Conservation (phyloP, 345 rosid species). For the Sonneratia caseolaris region DNA sequence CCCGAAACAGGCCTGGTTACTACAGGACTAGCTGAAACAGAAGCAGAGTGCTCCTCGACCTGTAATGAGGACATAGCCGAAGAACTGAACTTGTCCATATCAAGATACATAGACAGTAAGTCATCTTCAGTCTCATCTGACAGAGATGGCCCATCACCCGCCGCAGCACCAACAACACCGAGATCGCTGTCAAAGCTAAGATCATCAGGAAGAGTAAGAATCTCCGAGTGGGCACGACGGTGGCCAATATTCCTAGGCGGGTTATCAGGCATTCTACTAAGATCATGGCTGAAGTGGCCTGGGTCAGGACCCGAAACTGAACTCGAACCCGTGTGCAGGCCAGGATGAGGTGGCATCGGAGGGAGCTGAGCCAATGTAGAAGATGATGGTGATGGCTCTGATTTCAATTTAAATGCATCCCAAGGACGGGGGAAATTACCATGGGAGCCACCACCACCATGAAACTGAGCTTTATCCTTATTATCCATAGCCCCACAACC, state of each 20-base stretch:
- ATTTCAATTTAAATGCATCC: slow-evolving; percentile 33
- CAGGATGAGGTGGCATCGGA: slow-evolving; percentile 25
- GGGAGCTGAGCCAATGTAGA: slow-evolving; percentile 22
- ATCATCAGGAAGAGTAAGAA: slow-evolving; percentile 86
- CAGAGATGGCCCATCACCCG: slow-evolving; percentile 51
- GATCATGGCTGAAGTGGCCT: slow-evolving; percentile 22
- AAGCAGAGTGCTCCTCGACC: slow-evolving; percentile 33
- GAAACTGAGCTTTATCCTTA: slow-evolving; percentile 42
- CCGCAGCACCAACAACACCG: slow-evolving; percentile 56
- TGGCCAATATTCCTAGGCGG: slow-evolving; percentile 84
- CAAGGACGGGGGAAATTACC: slow-evolving; percentile 32
- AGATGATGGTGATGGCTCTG: slow-evolving; percentile 29
- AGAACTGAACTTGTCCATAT: slow-evolving; percentile 80
- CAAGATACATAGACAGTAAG: slow-evolving; percentile 65
- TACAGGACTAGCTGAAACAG: slow-evolving; percentile 20
- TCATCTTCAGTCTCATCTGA: slow-evolving; percentile 90
- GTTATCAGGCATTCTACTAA: slow-evolving; percentile 78
- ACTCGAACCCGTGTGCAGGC: background rate
- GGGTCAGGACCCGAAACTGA: slow-evolving; percentile 26
- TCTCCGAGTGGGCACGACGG: slow-evolving; percentile 91
- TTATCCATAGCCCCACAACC: slow-evolving; percentile 40
- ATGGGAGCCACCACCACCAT: slow-evolving; percentile 26
- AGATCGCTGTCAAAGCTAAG: slow-evolving; percentile 83
- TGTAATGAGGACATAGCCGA: slow-evolving; percentile 63
- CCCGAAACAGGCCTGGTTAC: slow-evolving; percentile 12